Percentiles rank a stretch among this genome's conserved stretches.
These are phyloP conservation scores for Dentipellis sp. DNA, from an alignment of 768 basidiomycete genomes.

Conservation along the genomic window DNA sequence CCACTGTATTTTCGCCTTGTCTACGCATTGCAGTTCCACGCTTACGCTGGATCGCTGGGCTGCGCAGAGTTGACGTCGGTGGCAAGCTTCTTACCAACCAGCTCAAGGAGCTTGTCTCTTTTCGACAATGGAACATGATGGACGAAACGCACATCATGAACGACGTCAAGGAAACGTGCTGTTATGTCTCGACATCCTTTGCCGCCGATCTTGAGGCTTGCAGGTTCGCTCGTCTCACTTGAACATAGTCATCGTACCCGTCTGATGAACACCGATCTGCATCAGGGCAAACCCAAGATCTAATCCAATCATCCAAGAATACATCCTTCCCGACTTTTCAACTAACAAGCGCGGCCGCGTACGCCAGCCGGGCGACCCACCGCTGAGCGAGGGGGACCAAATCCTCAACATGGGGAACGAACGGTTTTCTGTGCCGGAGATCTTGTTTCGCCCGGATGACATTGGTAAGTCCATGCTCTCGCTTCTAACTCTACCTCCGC, in stretches of 20 bases:
- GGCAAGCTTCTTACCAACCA: slow-evolving; percentile 95
- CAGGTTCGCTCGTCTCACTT: slow-evolving; percentile 42
- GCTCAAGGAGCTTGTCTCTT: slow-evolving; percentile 87
- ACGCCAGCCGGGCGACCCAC: slow-evolving; percentile 41
- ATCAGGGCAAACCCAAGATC: slow-evolving; percentile 41
- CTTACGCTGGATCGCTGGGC: not conserved
- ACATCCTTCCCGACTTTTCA: slow-evolving; percentile 84
- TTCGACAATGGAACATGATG: slow-evolving; percentile 98
- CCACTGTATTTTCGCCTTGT: slow-evolving; percentile 1
- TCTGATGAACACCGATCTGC: slow-evolving; percentile 3
- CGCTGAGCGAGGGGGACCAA: slow-evolving; percentile 44
- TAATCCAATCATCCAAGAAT: slow-evolving; percentile 77
- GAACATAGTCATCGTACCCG: slow-evolving; percentile 1
- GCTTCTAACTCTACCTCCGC: not conserved
- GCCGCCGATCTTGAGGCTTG: slow-evolving; percentile 64
- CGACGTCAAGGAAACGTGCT: slow-evolving; percentile 84
- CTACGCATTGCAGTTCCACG: not conserved
- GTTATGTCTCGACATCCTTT: slow-evolving; percentile 75
- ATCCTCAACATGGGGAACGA: slow-evolving; percentile 86
- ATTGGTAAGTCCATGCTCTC: slow-evolving; percentile 51
- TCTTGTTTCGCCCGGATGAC: slow-evolving; percentile 84
- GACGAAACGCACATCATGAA: slow-evolving; percentile 94
- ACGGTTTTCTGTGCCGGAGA: slow-evolving; percentile 86
- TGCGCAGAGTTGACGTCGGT: slow-evolving; percentile 82
- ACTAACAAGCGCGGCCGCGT: slow-evolving; percentile 52